Evolutionary conservation across 2,329 filamentous ascomycete species (phyloP), one percentile per base, ranked within the genome.

Genomic region (Ilyonectria sp.): DNA sequence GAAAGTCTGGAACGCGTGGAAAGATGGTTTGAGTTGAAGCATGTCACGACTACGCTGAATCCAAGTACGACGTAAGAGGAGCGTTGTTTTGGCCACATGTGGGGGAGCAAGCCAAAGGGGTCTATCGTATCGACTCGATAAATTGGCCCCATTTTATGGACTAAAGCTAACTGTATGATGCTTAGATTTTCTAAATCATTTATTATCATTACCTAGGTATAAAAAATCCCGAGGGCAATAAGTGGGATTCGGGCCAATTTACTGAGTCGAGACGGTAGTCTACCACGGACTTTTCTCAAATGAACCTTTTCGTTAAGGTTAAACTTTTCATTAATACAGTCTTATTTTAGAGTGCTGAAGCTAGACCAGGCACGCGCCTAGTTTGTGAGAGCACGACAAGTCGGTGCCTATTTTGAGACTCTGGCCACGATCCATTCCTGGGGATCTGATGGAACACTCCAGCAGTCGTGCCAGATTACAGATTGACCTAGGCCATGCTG

Each of bases 231-330:
- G 21, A 21, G 3, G 21, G 21, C 21, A 21, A 21, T 21, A 21
- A 2, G 21, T 21, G 21, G 21, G 21, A 21, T 21, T 21, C 21
- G 21, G 21, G 21, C 21, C 21, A 21, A 21, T 21, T 21, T 3
- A 21, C 21, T 21, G 21, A 21, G 21, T 21, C 21, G 21, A 21
- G 2, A 21, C 21, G 21, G 21, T 21, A 3, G 26, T 15, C 10
- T n/a, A 50, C 15, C 47, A n/a, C 8, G 15, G 47, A 31, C 29
- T 29, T 31, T 31, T 13, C 23, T 50, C 31, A 21, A 56, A 49
- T 35, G 50, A 65, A 65, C 49, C 63, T 52, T 65, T 65, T 60
- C 50, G 52, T 52, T 56, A 65, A 60, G 63, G 63, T 65, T 65
- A 65, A 33, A 33, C 50, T 60, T 52, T 53, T 56, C 31, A 6